phyloP scores from a whole-genome alignment of 2,329 filamentous ascomycete genomes.

The Coleophoma cylindrospora region DNA sequence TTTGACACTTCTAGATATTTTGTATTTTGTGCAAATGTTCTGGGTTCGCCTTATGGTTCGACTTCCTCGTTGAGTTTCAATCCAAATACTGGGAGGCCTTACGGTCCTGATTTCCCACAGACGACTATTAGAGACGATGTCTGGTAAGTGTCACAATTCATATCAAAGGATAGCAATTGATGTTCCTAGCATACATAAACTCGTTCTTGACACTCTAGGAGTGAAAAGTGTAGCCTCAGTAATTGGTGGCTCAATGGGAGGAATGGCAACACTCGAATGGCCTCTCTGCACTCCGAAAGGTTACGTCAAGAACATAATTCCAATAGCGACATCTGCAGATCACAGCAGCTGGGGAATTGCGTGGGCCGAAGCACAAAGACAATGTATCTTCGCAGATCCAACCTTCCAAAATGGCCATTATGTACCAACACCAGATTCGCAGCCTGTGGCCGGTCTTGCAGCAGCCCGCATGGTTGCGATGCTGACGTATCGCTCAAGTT shows the following conservation, averaged over 20 bases:
- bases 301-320: slow-evolving; percentile 47
- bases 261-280: slow-evolving; percentile 52
- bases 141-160: slow-evolving; percentile 50
- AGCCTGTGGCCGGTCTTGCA: slow-evolving; percentile 27
- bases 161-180: slow-evolving; percentile 29
- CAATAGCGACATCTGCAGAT: slow-evolving; percentile 49
- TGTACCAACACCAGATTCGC: slow-evolving; percentile 24
- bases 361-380: slow-evolving; percentile 52
- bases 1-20: slow-evolving; percentile 79
- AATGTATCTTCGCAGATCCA: slow-evolving; percentile 35
- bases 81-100: slow-evolving; percentile 59
- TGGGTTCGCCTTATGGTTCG: slow-evolving; percentile 76
- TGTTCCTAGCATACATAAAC: slow-evolving; percentile 35
- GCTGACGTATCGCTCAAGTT: slow-evolving; percentile 31
- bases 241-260: slow-evolving; percentile 53
- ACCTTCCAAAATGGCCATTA: slow-evolving; percentile 29
- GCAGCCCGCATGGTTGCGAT: slow-evolving; percentile 33
- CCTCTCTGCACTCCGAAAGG: slow-evolving; percentile 44
- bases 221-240: slow-evolving; percentile 47
- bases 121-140: slow-evolving; percentile 94
- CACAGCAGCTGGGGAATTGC: slow-evolving; percentile 55
- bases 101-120: slow-evolving; percentile 90
- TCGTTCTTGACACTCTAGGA: slow-evolving; percentile 48
- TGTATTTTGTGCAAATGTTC: slow-evolving; percentile 74
- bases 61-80: slow-evolving; percentile 80